phyloP scores from a whole-genome alignment of 805 yeast genomes.

The Hanseniaspora valbyensis region DNA sequence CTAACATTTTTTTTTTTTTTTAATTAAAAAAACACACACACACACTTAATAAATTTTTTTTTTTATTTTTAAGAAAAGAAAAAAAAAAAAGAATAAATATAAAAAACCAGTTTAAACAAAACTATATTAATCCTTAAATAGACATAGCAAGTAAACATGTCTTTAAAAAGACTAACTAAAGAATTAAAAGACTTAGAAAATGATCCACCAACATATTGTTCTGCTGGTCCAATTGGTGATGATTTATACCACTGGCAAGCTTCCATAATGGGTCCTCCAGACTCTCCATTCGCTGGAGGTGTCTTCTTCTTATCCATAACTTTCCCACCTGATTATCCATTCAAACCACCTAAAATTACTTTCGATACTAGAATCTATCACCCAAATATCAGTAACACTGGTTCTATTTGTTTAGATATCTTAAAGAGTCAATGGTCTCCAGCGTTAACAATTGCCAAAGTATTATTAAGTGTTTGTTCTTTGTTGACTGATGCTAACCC shows the following conservation, averaged over 20 bases:
- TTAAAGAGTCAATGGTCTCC: constrained; percentile 99
- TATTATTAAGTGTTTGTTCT: constrained; percentile 86
- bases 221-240: constrained; percentile 98
- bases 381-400: constrained; percentile 92
- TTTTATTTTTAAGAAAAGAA: too few species aligned
- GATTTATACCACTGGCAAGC: constrained; percentile 99
- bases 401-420: constrained; percentile 92
- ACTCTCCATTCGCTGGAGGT: constrained; percentile 82
- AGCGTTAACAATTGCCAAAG: constrained; percentile 91
- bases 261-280: constrained; percentile 97
- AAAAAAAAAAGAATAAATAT: too few species aligned
- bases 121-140: too few species aligned
- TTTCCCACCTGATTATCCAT: constrained; percentile 98
- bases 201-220: constrained; percentile 97
- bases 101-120: too few species aligned
- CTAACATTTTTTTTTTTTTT: too few species aligned
- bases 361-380: constrained; percentile 95
- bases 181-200: constrained; percentile 92
- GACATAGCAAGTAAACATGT: constrained; percentile 38
- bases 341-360: constrained; percentile 90
- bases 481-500: constrained; percentile 96
- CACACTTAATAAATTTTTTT: too few species aligned
- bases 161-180: constrained; percentile 89
- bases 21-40: too few species aligned
- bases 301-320: constrained; percentile 92